Conservation (phyloP, 805 yeast genomes). For the Candida parachauliodes region DNA sequence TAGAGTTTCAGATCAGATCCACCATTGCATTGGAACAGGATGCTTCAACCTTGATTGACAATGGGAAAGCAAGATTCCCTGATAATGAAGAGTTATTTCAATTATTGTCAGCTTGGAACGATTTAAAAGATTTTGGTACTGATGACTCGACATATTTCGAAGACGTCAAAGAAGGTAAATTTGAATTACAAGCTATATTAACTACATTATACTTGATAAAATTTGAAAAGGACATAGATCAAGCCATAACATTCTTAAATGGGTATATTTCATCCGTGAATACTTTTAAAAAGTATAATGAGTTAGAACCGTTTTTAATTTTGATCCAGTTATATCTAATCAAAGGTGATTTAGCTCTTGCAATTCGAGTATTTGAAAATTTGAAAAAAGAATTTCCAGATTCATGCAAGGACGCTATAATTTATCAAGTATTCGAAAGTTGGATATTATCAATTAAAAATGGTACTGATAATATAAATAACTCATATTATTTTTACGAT, state of each 20-base stretch:
- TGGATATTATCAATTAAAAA: slow-evolving; percentile 47
- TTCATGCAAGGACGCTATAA: slow-evolving; percentile 56
- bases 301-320: slow-evolving; percentile 40
- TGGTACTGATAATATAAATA: slow-evolving; percentile 38
- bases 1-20: slow-evolving; percentile 40
- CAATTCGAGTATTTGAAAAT: slow-evolving; percentile 27
- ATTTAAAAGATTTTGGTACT: slow-evolving; percentile 39
- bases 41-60: slow-evolving; percentile 36
- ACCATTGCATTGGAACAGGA: slow-evolving; percentile 34
- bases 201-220: slow-evolving; percentile 37
- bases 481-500: slow-evolving; percentile 63
- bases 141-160: slow-evolving; percentile 42
- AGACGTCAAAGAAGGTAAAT: slow-evolving; percentile 30
- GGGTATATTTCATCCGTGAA: slow-evolving; percentile 20
- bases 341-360: slow-evolving; percentile 33
- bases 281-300: slow-evolving; percentile 21
- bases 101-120: slow-evolving; percentile 41
- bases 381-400: slow-evolving; percentile 31
- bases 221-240: slow-evolving; percentile 32
- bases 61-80: slow-evolving; percentile 30
- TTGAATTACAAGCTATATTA: slow-evolving; percentile 41
- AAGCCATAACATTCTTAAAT: slow-evolving; percentile 30
- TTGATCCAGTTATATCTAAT: slow-evolving; percentile 38
- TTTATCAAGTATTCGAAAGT: slow-evolving; percentile 75
- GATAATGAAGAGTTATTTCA: slow-evolving; percentile 33